These are phyloP conservation scores for Ophiostoma tasmaniense DNA, from an alignment of 2,329 filamentous ascomycete species.

Conservation along the genomic window DNA sequence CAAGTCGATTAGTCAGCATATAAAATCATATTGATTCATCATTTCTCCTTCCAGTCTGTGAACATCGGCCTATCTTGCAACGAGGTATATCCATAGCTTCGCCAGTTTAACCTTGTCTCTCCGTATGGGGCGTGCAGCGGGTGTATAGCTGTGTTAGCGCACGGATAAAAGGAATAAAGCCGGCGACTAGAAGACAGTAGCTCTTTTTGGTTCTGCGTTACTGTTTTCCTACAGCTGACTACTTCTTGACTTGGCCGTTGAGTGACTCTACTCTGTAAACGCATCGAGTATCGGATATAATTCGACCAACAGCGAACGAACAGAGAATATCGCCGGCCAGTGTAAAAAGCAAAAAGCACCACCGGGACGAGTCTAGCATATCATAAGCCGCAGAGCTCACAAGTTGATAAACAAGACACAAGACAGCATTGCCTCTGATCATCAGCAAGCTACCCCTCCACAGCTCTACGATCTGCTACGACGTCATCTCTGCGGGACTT, in stretches of 20 bases:
- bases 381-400: too few species aligned
- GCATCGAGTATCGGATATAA: too few species aligned
- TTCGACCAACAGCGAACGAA: too few species aligned
- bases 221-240: background rate
- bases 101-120: background rate
- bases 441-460: background rate
- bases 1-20: too few species aligned
- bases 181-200: background rate
- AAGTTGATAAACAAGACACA: background rate
- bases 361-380: too few species aligned
- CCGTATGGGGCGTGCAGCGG: too few species aligned
- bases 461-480: background rate
- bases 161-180: background rate
- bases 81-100: background rate
- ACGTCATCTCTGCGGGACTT: background rate
- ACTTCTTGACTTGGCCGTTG: background rate
- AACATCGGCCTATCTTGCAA: background rate
- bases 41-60: too few species aligned
- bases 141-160: background rate
- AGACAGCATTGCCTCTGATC: background rate
- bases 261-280: too few species aligned
- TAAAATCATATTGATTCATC: too few species aligned
- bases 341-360: too few species aligned
- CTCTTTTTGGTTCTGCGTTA: background rate
- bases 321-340: too few species aligned